Evolutionary conservation across 495 filamentous ascomycete species (phyloP).

Genomic region (Aspergillus carlsbadensis): DNA sequence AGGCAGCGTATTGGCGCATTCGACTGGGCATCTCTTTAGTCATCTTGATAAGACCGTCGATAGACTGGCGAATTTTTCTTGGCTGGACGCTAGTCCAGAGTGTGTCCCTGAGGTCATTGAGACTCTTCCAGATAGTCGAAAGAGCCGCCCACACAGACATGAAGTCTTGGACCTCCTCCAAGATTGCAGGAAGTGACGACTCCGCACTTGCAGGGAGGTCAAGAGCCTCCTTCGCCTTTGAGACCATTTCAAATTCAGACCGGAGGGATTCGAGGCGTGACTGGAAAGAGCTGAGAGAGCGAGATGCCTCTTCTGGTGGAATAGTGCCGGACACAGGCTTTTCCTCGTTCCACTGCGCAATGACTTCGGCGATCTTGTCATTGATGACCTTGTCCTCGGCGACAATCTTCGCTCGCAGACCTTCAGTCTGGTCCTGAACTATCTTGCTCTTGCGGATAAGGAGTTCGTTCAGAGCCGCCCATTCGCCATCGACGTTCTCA

Average conservation of each 20-base stretch:
- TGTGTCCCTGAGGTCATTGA: conserved; percentile 88
- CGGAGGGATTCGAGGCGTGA: conserved; percentile 75
- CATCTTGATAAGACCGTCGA: conserved; percentile 93
- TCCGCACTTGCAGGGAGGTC: conserved; percentile 79
- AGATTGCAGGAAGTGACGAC: conserved; percentile 70
- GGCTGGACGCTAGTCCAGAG: conserved; percentile 93
- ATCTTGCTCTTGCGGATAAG: conserved; percentile 87
- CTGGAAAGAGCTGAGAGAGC: conserved; percentile 77
- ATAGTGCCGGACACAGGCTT: conserved; percentile 95
- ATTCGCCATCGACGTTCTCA: conserved; percentile 91
- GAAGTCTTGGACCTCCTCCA: conserved; percentile 98
- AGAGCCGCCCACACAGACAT: conserved; percentile 96
- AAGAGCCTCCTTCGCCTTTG: conserved; percentile 92
- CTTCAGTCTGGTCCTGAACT: conserved; percentile 93
- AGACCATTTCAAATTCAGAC: conserved; percentile 88
- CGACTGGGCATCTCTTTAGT: conserved; percentile 99
- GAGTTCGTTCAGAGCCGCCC: conserved; percentile 86
- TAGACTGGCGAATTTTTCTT: conserved; percentile 79
- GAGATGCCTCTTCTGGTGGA: conserved; percentile 79
- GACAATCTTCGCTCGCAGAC: conserved; percentile 88
- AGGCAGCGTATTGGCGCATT: conserved; percentile 98
- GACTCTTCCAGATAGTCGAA: conserved; percentile 93
- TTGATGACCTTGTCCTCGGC: conserved; percentile 90
- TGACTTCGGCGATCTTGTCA: conserved; percentile 81
- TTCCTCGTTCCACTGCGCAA: conserved; percentile 85